These are phyloP conservation scores for Cenchrus americanus DNA, from an alignment of 176 grass and related monocot genomes.

Conservation along the genomic window DNA sequence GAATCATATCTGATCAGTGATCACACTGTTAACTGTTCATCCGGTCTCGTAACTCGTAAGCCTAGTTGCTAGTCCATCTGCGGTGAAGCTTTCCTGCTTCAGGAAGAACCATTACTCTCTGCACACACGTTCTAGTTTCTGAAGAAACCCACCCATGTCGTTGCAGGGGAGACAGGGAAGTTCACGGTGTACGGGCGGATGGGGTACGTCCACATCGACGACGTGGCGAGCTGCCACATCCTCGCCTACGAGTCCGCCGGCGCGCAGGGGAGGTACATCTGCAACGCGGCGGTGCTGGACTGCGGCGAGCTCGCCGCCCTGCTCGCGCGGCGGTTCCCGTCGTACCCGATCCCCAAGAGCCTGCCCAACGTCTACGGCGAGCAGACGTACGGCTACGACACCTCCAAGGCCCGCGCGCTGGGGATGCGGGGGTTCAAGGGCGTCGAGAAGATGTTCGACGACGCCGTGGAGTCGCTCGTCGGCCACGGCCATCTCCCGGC, in stretches of 20 bases:
- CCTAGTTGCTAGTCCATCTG: neutral
- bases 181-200: constrained; percentile 83
- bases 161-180: constrained; percentile 64
- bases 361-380: constrained; percentile 51
- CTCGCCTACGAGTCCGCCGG: constrained; percentile 63
- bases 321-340: constrained; percentile 68
- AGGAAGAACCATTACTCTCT: neutral
- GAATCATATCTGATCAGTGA: neutral
- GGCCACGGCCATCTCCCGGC: constrained; percentile 59
- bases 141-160: neutral
- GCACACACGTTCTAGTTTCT: neutral
- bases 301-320: constrained; percentile 48
- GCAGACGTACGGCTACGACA: constrained; percentile 62
- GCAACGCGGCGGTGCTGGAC: constrained; percentile 71
- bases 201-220: constrained; percentile 94
- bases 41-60: neutral
- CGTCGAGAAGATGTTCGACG: constrained; percentile 83
- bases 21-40: neutral
- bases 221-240: constrained; percentile 83
- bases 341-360: constrained; percentile 61
- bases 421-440: constrained; percentile 64
- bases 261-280: constrained; percentile 78
- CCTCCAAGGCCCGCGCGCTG: constrained; percentile 61
- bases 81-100: neutral
- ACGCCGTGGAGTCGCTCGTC: constrained; percentile 56